Evolutionary conservation across 805 yeast genomes (phyloP), one percentile per base, ranked within the genome.

Genomic region (Teunomyces funiuensis): DNA sequence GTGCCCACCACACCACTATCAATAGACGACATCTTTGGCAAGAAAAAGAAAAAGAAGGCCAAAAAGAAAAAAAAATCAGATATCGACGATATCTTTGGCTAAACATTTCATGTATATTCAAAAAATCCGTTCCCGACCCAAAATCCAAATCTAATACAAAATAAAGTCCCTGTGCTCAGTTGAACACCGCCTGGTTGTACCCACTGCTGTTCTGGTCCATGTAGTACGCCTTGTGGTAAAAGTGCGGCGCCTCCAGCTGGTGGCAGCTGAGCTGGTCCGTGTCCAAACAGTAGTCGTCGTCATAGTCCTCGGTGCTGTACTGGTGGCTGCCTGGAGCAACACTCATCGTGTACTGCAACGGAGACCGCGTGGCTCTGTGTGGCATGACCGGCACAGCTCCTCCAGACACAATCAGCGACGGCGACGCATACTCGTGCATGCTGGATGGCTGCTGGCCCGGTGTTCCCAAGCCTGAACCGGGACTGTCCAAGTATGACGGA

Each of bases 81-180:
- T 8, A 87, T 87, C 41, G 93, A 85, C 60, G 86, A 80, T 52
- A 86, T 87, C 11, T 86, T 86, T 62, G 88, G 88, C 1, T 79
- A 41, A 43, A 13, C 18, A n/a, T 31, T 25, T 25, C 18, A 19
- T 31, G 34, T 31, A 31, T 14, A 31, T 31, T 31, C 19, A 19
- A 19, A 14, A 36, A 16, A 25, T 14, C 17, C 14, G 3, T 15
- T 16, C 37, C 37, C 34, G 18, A 14, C 22, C 13, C 25, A 17
- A 28, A 22, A 13, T 25, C 36, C 30, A 30, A 36, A 37, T 20
- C 26, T 23, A 37, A 26, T 16, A 14, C 20, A 23, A 23, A 28
- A 29, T 8, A 34, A 14, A 22, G 17, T 15, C 9, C 28, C 14
- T 20, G 11, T 6, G 19, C 28, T 22, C 18, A 36, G 14, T 25